Evolutionary conservation across 192 early-diverging fungal genomes (phyloP).

Genomic region (Coemansia aciculifera): DNA sequence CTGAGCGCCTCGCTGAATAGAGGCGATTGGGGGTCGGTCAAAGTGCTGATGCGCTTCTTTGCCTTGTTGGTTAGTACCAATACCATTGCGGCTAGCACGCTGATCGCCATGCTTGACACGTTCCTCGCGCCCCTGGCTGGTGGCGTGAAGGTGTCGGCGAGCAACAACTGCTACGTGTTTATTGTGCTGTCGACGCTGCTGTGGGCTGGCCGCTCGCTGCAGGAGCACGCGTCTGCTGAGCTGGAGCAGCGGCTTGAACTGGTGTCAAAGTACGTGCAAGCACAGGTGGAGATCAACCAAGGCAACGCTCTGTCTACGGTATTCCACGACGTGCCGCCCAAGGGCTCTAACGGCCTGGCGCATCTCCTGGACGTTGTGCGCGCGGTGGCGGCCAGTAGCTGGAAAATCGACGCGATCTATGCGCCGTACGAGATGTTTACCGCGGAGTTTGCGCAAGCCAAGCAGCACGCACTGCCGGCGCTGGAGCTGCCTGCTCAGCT

Average conservation of each 20-base stretch:
- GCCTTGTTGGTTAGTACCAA: conserved; percentile 76
- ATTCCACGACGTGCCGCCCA: conserved; percentile 38
- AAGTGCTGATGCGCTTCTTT: conserved; percentile 79
- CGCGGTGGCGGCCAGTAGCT: conserved; percentile 28
- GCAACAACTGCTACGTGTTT: conserved; percentile 70
- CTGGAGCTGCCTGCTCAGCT: conserved; percentile 35
- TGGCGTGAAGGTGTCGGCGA: conserved; percentile 18
- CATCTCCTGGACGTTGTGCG: conserved; percentile 33
- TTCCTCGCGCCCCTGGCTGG: conserved; percentile 59
- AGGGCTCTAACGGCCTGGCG: conserved; percentile 32
- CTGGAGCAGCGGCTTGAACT: conserved; percentile 25
- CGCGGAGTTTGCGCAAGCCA: conserved; percentile 40
- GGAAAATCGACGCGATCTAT: conserved; percentile 44
- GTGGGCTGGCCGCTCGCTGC: conserved; percentile 60
- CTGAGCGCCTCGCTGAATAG: conserved; percentile 60
- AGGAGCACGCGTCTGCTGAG: conserved; percentile 23
- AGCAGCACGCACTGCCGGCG: conserved; percentile 39
- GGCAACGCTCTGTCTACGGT: conserved; percentile 29
- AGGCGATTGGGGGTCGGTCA: conserved; percentile 70
- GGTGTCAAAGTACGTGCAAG: conserved; percentile 33
- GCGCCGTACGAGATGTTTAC: conserved; percentile 43
- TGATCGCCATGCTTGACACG: conserved; percentile 64
- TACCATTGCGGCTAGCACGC: conserved; percentile 67
- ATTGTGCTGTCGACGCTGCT: conserved; percentile 78
- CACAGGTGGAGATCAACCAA: conserved; percentile 6